Evolutionary conservation across 306 rosid species (phyloP), one percentile per base, ranked within the genome.

Genomic region (Ochetophila trinervis): DNA sequence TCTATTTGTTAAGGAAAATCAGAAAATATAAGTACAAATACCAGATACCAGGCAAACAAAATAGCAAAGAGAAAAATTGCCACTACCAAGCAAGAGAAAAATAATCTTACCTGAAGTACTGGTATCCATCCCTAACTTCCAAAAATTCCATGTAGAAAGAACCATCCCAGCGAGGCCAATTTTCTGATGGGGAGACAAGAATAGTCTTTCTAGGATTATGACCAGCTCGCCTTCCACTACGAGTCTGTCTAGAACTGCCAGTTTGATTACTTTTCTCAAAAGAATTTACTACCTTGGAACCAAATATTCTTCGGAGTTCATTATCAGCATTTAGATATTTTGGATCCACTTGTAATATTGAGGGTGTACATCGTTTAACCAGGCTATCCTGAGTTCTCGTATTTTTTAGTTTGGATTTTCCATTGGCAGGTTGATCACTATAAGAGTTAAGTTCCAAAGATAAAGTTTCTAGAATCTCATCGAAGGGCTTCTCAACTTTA

Each of bases 81-180:
- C 60, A 47, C 37, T 14, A 71, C 50, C 19, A 12, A 48, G 66
- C 40, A 57, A 68, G 35, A 36, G n/a, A 58, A 59, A 40, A 66
- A 68, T 60, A 61, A 63, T 35, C 55, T 74, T 80, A 89, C 98
- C 89, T 83, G 48, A 89, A 89, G 85, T 87, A 79, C 52, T 78
- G 81, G 76, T 70, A 79, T 65, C 91, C 98, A 17, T 84, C 85
- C 71, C 68, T 78, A 24, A 73, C 72, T 66, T 82, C 84, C 68
- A 86, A 79, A 75, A 79, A 85, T 65, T 87, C 86, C 99, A 93
- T 90, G 68, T 91, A 86, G 62, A 93, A 72, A 75, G 99, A 86
- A 32, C 95, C 94, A 60, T 87, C 96, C 88, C 94, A 93, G 34
- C 91, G 94, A 59, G 78, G 84, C 98, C 98, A 92, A 77, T 90